Percentiles rank a stretch among this genome's conserved stretches.
Evolutionary conservation across 225 moss, liverwort and hornwort genomes (phyloP).

Genomic region (Physcomitrellopsis africana): DNA sequence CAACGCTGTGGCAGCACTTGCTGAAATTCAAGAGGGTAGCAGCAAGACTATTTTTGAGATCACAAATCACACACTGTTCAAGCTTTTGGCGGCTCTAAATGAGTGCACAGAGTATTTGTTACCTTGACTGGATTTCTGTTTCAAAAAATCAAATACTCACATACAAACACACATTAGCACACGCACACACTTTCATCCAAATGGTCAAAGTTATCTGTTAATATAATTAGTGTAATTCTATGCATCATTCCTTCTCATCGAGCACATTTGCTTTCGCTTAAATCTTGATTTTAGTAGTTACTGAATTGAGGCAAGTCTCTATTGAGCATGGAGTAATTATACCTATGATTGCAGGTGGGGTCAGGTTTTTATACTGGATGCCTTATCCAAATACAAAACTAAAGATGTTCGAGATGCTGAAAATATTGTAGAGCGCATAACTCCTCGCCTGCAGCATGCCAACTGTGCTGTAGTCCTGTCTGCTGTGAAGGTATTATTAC

Average conservation of each 20-base stretch:
- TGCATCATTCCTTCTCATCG: not conserved
- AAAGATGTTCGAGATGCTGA: constrained; percentile 98
- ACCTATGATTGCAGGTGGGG: constrained; percentile 75
- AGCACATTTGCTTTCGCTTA: not conserved
- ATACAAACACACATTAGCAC: too few species aligned
- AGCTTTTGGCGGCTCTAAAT: constrained; percentile 96
- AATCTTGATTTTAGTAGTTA: not conserved
- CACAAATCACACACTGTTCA: constrained; percentile 91
- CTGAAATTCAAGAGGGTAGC: constrained; percentile 98
- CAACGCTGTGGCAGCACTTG: constrained; percentile 93
- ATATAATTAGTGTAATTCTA: not conserved
- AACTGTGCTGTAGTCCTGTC: constrained; percentile 98
- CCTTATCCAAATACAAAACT: constrained; percentile 94
- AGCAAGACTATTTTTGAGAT: constrained; percentile 89
- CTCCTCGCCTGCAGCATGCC: constrained; percentile 97
- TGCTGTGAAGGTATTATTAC: constrained; percentile 78
- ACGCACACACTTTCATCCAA: too few species aligned
- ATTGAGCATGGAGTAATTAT: constrained; percentile 9
- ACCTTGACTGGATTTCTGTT: constrained; percentile 12
- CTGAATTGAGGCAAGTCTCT: not conserved
- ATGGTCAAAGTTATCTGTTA: not conserved
- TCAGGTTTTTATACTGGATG: constrained; percentile 97
- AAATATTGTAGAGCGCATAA: constrained; percentile 97
- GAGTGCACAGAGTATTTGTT: constrained; percentile 93
- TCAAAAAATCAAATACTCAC: not conserved